A percentile compares a stretch with the other conserved stretches of the same genome.
Evolutionary conservation across 1,284 basidiomycete genomes (phyloP).

Genomic region (Melampsora larici-populina): DNA sequence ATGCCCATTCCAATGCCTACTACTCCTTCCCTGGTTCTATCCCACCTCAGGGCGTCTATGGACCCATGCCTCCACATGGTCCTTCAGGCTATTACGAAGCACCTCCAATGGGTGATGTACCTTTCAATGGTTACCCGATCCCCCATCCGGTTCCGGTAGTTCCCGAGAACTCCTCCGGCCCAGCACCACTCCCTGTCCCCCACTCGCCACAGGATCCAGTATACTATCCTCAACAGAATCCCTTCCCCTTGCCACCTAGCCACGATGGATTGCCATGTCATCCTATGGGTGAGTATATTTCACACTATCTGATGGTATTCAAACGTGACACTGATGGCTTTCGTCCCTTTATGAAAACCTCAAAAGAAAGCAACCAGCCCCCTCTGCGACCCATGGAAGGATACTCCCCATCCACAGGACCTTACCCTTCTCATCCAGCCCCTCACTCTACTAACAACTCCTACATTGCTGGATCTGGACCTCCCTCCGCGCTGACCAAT

Average conservation of each 20-base stretch:
- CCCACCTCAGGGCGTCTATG: background rate
- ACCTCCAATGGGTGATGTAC: background rate
- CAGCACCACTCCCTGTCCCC: background rate
- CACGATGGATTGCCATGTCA: background rate
- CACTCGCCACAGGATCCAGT: background rate
- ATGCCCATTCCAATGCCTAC: background rate
- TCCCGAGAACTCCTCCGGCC: background rate
- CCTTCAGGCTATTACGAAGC: background rate
- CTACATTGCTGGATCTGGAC: background rate
- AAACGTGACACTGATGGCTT: background rate
- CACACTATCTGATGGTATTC: background rate
- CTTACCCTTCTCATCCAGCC: background rate
- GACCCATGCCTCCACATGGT: background rate
- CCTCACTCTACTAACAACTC: background rate
- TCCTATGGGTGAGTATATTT: background rate
- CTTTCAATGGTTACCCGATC: background rate
- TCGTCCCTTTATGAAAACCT: background rate
- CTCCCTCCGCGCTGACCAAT: background rate
- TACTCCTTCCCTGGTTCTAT: background rate
- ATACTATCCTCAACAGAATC: background rate
- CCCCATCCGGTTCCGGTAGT: background rate
- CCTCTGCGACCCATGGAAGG: background rate
- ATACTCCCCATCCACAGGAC: background rate
- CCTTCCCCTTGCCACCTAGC: background rate
- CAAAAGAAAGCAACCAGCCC: background rate